phyloP scores from a whole-genome alignment of 257 asterid species.

The Solanum phureja region DNA sequence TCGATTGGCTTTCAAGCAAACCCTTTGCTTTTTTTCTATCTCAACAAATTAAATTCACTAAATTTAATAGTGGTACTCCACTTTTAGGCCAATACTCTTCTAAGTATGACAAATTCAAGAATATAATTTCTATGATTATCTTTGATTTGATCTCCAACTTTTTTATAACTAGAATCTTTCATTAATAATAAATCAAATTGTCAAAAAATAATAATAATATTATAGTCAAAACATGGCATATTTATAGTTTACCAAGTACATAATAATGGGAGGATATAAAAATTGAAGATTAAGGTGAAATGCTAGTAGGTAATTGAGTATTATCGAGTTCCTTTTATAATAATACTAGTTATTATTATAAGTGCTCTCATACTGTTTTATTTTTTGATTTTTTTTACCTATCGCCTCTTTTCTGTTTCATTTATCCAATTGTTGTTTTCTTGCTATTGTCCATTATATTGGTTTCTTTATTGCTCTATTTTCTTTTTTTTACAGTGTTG shows the following conservation, averaged over 20 bases:
- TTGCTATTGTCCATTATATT: neutral
- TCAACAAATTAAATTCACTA: neutral
- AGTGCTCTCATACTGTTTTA: neutral
- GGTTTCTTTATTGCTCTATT: neutral
- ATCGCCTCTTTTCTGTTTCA: neutral
- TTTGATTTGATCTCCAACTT: neutral
- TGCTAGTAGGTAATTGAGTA: neutral
- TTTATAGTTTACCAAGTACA: no score
- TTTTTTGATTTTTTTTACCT: neutral
- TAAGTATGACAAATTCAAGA: neutral
- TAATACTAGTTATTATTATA: no score
- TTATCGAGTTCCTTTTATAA: neutral
- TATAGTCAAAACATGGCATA: no score
- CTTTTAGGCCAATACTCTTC: neutral
- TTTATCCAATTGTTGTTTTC: neutral
- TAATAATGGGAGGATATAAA: neutral
- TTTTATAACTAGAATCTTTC: neutral
- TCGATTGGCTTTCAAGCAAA: constrained; percentile 11
- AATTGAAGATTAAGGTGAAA: neutral
- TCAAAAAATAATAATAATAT: neutral
- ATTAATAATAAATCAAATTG: neutral
- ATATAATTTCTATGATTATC: neutral
- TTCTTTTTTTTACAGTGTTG: no score
- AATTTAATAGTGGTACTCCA: neutral
- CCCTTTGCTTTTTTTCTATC: neutral